These are phyloP conservation scores for Cryptococcus neoformans DNA, from an alignment of 1,284 basidiomycete species.

Conservation along the genomic window DNA sequence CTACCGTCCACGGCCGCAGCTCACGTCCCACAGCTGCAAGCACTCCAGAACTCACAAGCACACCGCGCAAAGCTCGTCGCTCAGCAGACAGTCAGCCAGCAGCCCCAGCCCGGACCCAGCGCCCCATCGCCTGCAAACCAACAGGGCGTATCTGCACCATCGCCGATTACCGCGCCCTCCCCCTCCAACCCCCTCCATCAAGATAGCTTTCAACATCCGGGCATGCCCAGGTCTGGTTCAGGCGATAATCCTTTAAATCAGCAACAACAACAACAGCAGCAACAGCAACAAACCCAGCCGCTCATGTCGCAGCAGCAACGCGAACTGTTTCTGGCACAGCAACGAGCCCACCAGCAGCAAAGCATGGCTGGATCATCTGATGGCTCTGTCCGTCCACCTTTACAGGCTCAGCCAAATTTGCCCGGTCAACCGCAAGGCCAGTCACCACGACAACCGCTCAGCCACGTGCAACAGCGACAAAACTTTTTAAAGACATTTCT, in stretches of 20 bases:
- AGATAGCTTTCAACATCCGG: not conserved
- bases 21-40: constrained; percentile 25
- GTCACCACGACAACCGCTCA: constrained; percentile 3
- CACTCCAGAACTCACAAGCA: constrained; percentile 28
- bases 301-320: constrained; percentile 17
- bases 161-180: not conserved
- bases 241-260: not conserved
- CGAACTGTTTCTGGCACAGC: not conserved
- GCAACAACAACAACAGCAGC: not conserved
- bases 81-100: constrained; percentile 10
- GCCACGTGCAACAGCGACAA: constrained; percentile 21
- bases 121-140: too few species aligned
- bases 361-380: constrained; percentile 1
- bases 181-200: not conserved
- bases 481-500: constrained; percentile 32
- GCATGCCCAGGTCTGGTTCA: not conserved
- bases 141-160: too few species aligned
- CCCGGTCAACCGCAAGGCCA: constrained; percentile 2
- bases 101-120: not conserved
- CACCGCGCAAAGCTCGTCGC: constrained; percentile 16
- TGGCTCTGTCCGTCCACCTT: not conserved
- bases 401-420: not conserved
- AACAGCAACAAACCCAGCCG: not conserved
- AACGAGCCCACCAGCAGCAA: constrained; percentile 3
- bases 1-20: not conserved